phyloP scores from a whole-genome alignment of 2,329 filamentous ascomycete species.

The Colletotrichum costaricense region DNA sequence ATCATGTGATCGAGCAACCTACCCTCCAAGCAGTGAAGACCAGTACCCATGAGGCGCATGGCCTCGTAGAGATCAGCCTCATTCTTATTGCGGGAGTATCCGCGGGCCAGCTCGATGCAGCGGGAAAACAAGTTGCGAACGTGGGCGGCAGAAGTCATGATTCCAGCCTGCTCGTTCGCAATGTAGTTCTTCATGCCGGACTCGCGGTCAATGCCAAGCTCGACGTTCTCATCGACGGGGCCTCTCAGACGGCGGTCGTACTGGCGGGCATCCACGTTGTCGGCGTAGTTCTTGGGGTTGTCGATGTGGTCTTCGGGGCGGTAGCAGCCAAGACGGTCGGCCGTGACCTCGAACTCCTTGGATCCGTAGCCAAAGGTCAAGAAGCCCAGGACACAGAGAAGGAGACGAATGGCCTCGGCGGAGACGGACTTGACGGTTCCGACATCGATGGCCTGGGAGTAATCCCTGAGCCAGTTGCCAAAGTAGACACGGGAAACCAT shows the following conservation, averaged over 20 bases:
- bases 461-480: constrained; percentile 94
- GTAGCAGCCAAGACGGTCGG: constrained; percentile 83
- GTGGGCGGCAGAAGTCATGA: constrained; percentile 84
- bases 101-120: constrained; percentile 83
- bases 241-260: constrained; percentile 86
- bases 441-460: constrained; percentile 93
- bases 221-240: constrained; percentile 80
- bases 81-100: constrained; percentile 73
- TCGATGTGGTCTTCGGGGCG: constrained; percentile 87
- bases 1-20: constrained; percentile 37
- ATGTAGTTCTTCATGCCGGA: constrained; percentile 95
- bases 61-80: constrained; percentile 89
- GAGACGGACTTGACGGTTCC: constrained; percentile 92
- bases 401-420: constrained; percentile 88
- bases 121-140: constrained; percentile 78
- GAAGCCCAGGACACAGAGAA: constrained; percentile 91
- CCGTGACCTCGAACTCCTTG: constrained; percentile 86
- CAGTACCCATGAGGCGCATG: constrained; percentile 86
- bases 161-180: constrained; percentile 81
- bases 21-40: constrained; percentile 88
- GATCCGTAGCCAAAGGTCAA: constrained; percentile 88
- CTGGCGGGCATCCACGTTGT: constrained; percentile 85
- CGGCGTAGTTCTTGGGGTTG: constrained; percentile 80
- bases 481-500: constrained; percentile 93
- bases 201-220: constrained; percentile 81